phyloP scores from a whole-genome alignment of 225 moss, liverwort and hornwort genomes.

The Thuidium tamariscinum region DNA sequence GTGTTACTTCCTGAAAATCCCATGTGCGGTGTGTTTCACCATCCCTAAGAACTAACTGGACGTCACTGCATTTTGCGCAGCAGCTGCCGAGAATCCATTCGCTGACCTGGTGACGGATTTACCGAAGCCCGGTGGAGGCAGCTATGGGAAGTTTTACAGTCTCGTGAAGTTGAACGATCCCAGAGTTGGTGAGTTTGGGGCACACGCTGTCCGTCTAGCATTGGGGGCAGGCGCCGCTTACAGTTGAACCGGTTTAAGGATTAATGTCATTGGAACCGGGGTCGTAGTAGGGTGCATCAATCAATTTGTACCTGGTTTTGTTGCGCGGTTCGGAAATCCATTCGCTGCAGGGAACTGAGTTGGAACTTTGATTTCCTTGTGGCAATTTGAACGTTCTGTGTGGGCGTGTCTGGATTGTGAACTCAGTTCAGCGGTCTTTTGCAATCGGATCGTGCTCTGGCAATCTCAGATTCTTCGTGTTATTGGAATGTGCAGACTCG shows the following conservation, averaged over 20 bases:
- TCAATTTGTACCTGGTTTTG: neutral
- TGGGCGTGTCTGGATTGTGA: neutral
- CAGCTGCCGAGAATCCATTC: conserved; percentile 65
- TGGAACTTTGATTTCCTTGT: neutral
- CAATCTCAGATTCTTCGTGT: neutral
- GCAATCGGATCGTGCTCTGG: neutral
- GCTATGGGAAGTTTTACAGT: conserved; percentile 70
- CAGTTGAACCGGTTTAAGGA: neutral
- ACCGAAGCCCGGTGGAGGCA: conserved; percentile 68
- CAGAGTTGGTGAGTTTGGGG: conserved; percentile 52
- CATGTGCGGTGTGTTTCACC: neutral
- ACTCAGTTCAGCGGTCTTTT: neutral
- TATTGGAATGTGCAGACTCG: conserved; percentile 30
- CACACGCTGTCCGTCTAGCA: neutral
- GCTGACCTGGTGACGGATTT: conserved; percentile 54
- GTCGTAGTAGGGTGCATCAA: neutral
- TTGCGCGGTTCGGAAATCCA: neutral
- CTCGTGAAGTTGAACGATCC: conserved; percentile 66
- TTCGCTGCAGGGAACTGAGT: neutral
- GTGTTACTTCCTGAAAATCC: neutral
- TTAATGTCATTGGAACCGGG: neutral
- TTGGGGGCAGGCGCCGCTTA: neutral
- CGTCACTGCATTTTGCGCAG: neutral
- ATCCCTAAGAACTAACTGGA: neutral
- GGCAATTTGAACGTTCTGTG: neutral